A percentile compares a stretch with the other conserved stretches of the same genome.
phyloP scores from a whole-genome alignment of 441 rosid species.

The Pelargonium australe region DNA sequence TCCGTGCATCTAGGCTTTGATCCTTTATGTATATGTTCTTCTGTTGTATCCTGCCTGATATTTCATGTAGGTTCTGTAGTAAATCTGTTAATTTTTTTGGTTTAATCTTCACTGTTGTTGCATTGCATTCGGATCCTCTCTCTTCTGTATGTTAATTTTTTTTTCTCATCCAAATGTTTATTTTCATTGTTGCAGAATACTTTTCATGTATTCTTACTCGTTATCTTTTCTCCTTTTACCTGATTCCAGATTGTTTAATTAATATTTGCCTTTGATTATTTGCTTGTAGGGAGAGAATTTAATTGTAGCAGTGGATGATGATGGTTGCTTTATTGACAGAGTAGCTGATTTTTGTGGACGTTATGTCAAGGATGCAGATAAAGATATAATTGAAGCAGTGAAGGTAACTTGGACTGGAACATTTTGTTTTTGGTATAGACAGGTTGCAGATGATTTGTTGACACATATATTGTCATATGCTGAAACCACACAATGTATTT shows the following conservation, averaged over 20 bases:
- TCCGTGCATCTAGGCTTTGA: too few relatives aligned
- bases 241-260: neutral
- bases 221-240: slow-evolving; percentile 5
- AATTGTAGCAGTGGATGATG: slow-evolving; percentile 92
- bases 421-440: too few relatives aligned
- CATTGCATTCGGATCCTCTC: too few relatives aligned
- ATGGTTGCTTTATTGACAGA: slow-evolving; percentile 80
- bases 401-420: slow-evolving; percentile 43
- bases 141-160: neutral
- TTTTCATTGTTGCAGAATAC: neutral
- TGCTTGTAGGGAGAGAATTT: slow-evolving; percentile 63
- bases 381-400: slow-evolving; percentile 74
- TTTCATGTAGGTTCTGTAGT: too few relatives aligned
- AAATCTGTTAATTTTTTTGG: too few relatives aligned
- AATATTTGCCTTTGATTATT: slow-evolving; percentile 15
- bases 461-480: too few relatives aligned
- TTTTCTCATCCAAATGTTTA: slow-evolving; percentile 1
- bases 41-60: too few relatives aligned
- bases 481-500: too few relatives aligned
- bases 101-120: too few relatives aligned
- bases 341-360: slow-evolving; percentile 66
- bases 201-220: neutral
- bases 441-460: too few relatives aligned
- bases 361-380: slow-evolving; percentile 93
- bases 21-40: too few relatives aligned